Evolutionary conservation across 305 asterid genomes (phyloP).

Genomic region (Fraxinus baroniana): DNA sequence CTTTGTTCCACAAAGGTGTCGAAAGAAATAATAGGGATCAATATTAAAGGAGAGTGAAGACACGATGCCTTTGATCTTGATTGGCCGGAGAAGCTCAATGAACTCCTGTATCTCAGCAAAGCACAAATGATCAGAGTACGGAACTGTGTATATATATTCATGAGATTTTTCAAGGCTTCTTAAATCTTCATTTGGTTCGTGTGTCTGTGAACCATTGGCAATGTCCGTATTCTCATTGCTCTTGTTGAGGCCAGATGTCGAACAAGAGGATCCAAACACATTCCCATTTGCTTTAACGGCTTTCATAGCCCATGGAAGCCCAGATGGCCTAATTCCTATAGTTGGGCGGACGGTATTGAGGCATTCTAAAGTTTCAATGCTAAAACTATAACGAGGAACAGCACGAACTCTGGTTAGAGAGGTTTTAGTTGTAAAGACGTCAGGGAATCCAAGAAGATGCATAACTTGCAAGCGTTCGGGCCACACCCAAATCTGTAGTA

Average conservation of each 20-base stretch:
- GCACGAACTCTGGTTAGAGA: constrained; percentile 86
- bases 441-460: constrained; percentile 78
- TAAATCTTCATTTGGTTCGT: constrained; percentile 26
- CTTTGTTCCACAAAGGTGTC: constrained; percentile 52
- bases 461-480: constrained; percentile 80
- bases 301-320: constrained; percentile 69
- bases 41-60: constrained; percentile 49
- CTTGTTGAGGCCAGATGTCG: constrained; percentile 20
- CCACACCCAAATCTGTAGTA: constrained; percentile 88
- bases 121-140: constrained; percentile 87
- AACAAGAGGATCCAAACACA: constrained; percentile 32
- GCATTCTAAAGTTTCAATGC: constrained; percentile 65
- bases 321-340: constrained; percentile 86
- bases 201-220: constrained; percentile 23
- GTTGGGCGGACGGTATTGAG: constrained; percentile 60
- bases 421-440: constrained; percentile 69
- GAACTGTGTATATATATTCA: constrained; percentile 57
- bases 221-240: constrained; percentile 13
- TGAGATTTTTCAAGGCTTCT: constrained; percentile 30
- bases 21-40: constrained; percentile 61
- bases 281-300: constrained; percentile 24
- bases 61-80: constrained; percentile 66
- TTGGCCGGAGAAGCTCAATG: constrained; percentile 70
- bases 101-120: constrained; percentile 72
- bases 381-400: constrained; percentile 84